These are phyloP conservation scores for Bretschneidera sinensis DNA, from an alignment of 345 rosid genomes.

Conservation along the genomic window DNA sequence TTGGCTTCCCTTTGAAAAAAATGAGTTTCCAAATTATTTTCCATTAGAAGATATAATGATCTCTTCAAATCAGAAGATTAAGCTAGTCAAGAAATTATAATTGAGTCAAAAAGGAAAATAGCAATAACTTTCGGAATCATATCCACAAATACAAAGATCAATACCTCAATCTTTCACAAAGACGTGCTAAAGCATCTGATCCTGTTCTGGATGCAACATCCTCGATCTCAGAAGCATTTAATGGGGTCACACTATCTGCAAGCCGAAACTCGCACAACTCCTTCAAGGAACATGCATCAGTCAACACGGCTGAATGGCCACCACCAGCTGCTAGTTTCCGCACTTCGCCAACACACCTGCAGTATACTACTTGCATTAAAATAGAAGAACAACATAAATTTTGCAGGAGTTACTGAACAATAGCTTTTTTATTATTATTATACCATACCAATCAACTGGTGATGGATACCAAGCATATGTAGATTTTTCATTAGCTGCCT, in stretches of 20 bases:
- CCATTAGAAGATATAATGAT: no score
- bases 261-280: constrained; percentile 90
- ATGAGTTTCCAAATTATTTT: not conserved
- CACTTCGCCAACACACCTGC: constrained; percentile 93
- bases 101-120: not conserved
- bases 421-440: constrained; percentile 8
- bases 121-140: no score
- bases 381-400: constrained; percentile 9
- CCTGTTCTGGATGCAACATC: constrained; percentile 83
- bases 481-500: constrained; percentile 88
- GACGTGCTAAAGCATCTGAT: constrained; percentile 88
- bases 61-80: not conserved
- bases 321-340: constrained; percentile 96
- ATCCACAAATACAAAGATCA: no score
- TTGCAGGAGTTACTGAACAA: constrained; percentile 12
- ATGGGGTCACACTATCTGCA: constrained; percentile 63
- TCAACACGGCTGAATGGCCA: constrained; percentile 92
- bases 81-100: not conserved
- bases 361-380: constrained; percentile 11
- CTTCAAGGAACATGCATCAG: constrained; percentile 92
- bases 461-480: constrained; percentile 95
- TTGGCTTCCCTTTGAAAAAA: not conserved
- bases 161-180: constrained; percentile 89
- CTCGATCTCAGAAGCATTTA: constrained; percentile 71
- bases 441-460: constrained; percentile 85